These are phyloP conservation scores for Lenwebbia sp. DNA, from an alignment of 345 rosid species.

Conservation along the genomic window DNA sequence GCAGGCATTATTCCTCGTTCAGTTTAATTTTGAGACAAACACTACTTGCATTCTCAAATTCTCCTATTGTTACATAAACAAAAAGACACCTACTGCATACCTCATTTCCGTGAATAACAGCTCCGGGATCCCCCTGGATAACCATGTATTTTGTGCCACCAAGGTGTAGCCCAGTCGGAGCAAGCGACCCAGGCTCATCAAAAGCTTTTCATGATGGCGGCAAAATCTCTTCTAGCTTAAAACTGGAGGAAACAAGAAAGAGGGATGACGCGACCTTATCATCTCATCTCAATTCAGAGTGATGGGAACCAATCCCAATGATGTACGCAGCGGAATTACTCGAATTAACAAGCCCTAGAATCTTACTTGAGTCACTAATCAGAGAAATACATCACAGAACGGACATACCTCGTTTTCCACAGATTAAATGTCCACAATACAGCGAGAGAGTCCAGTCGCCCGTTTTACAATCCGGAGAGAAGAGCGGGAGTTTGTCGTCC, in stretches of 20 bases:
- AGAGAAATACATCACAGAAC: no score
- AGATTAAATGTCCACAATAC: no score
- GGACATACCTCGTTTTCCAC: no score
- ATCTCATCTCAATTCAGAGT: background rate
- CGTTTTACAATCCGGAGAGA: no score
- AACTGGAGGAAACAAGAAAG: constrained; percentile 8
- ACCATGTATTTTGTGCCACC: constrained; percentile 50
- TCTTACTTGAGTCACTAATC: no score
- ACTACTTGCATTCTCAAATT: background rate
- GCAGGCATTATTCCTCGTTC: background rate
- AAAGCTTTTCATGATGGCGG: constrained; percentile 46
- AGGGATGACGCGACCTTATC: background rate
- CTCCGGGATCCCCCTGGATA: constrained; percentile 44
- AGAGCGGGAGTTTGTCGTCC: no score
- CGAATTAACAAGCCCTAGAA: no score
- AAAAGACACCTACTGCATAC: constrained; percentile 4
- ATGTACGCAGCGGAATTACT: no score
- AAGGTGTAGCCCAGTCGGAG: constrained; percentile 48
- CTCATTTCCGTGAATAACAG: constrained; percentile 77
- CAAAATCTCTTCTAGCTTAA: constrained; percentile 37
- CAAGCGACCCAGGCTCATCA: constrained; percentile 57
- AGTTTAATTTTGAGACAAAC: background rate
- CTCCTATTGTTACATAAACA: background rate
- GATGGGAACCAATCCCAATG: no score
- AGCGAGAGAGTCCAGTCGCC: no score